phyloP scores from a whole-genome alignment of 257 asterid genomes.

The Plantago elongata region DNA sequence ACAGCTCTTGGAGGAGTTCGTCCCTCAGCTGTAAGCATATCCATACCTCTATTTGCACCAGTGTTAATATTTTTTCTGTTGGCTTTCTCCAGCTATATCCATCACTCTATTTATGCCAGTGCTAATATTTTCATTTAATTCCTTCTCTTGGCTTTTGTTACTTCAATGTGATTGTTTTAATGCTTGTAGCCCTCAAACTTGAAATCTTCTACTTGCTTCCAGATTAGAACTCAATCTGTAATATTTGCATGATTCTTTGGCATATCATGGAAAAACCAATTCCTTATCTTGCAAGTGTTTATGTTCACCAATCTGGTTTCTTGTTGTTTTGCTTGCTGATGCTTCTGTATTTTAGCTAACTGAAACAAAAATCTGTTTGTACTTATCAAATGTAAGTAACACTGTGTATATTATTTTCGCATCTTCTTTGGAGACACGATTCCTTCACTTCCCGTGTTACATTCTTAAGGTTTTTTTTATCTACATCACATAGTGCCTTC shows the following conservation, averaged over 20 bases:
- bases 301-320: neutral
- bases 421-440: neutral
- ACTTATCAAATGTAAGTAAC: neutral
- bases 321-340: neutral
- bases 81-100: no score
- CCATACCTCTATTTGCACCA: slow-evolving; percentile 9
- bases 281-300: neutral
- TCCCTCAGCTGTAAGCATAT: slow-evolving; percentile 78
- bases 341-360: neutral
- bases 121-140: neutral
- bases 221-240: no score
- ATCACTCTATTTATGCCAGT: no score
- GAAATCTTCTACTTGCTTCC: no score
- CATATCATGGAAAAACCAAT: neutral
- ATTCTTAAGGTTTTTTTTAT: slow-evolving; percentile 4
- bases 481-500: slow-evolving; percentile 57
- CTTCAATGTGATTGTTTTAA: neutral
- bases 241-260: neutral
- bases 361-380: neutral
- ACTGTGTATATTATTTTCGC: neutral
- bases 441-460: neutral
- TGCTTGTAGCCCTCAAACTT: no score
- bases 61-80: no score
- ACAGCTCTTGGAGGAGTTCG: slow-evolving; percentile 98
- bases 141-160: neutral